Evolutionary conservation across 1,139 yeast species (phyloP).

Genomic region (Candida tetrigidarum): DNA sequence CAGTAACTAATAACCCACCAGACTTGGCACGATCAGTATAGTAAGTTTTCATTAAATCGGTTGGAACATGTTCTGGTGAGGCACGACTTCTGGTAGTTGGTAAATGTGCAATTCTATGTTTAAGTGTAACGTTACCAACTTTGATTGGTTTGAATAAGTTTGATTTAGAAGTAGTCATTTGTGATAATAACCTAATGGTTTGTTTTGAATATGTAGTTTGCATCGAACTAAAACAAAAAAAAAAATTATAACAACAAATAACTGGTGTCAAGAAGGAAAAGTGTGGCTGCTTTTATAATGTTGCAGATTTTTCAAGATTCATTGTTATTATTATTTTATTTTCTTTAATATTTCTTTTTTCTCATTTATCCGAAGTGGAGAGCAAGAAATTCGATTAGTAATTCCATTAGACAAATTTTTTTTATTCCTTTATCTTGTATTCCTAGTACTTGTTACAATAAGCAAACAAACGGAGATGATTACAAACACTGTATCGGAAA

Average conservation of each 20-base stretch:
- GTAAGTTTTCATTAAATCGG: conserved; percentile 50
- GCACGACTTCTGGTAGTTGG: conserved; percentile 62
- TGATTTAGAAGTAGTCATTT: conserved; percentile 18
- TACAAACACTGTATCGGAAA: too few species aligned
- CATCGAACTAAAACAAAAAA: not conserved
- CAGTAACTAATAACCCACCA: conserved; percentile 55
- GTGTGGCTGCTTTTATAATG: conserved; percentile 4
- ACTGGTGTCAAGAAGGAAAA: conserved; percentile 1
- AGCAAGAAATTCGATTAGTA: not conserved
- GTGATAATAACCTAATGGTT: too few species aligned
- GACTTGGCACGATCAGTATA: conserved; percentile 55
- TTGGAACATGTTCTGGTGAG: conserved; percentile 48
- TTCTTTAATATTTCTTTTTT: not conserved
- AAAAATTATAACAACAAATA: not conserved
- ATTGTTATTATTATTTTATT: too few species aligned
- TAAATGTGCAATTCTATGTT: conserved; percentile 52
- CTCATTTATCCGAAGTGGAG: conserved; percentile 4
- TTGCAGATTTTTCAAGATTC: too few species aligned
- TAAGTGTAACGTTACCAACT: conserved; percentile 40
- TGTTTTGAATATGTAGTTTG: too few species aligned
- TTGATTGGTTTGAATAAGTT: conserved; percentile 54
- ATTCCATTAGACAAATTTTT: not conserved
- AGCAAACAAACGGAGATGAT: too few species aligned
- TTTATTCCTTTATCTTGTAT: too few species aligned
- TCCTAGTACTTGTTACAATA: too few species aligned